phyloP scores from a whole-genome alignment of 306 rosid genomes.

The Carpinus viminea region DNA sequence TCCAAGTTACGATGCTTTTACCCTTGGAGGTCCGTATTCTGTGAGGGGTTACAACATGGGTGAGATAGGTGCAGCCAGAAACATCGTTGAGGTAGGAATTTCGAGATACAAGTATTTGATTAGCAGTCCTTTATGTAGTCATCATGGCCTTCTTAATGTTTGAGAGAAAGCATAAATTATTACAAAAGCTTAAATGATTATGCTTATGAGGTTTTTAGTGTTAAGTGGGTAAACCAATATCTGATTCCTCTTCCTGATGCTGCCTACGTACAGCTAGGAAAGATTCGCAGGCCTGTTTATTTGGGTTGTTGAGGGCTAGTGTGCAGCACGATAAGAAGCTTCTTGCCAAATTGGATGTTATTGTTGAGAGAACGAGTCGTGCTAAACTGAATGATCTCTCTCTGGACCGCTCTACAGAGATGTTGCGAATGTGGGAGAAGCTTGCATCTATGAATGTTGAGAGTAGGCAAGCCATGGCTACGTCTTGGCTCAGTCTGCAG shows the following conservation, averaged over 20 bases:
- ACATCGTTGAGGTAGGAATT: conserved; percentile 81
- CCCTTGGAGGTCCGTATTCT: conserved; percentile 97
- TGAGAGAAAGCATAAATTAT: neutral
- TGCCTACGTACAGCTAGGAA: conserved; percentile 75
- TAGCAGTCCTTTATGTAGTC: neutral
- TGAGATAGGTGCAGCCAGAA: conserved; percentile 91
- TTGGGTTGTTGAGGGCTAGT: no score
- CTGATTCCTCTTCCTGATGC: conserved; percentile 8
- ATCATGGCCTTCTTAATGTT: neutral
- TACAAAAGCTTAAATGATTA: neutral
- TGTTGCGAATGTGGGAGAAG: no score
- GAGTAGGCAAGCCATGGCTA: no score
- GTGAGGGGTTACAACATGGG: conserved; percentile 99
- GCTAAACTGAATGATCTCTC: no score
- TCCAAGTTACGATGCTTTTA: conserved; percentile 96
- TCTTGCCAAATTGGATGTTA: no score
- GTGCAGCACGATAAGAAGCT: no score
- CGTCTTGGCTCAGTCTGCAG: no score
- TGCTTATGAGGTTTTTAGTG: neutral
- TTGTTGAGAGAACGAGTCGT: no score
- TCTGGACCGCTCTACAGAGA: no score
- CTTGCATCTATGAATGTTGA: no score
- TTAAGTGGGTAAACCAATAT: conserved; percentile 10
- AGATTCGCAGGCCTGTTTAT: no score
- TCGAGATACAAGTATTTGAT: conserved; percentile 7